Percentiles rank a stretch among this genome's conserved stretches.
Evolutionary conservation across 1,284 basidiomycete species (phyloP).

Genomic region (Heliocybe sulcata): DNA sequence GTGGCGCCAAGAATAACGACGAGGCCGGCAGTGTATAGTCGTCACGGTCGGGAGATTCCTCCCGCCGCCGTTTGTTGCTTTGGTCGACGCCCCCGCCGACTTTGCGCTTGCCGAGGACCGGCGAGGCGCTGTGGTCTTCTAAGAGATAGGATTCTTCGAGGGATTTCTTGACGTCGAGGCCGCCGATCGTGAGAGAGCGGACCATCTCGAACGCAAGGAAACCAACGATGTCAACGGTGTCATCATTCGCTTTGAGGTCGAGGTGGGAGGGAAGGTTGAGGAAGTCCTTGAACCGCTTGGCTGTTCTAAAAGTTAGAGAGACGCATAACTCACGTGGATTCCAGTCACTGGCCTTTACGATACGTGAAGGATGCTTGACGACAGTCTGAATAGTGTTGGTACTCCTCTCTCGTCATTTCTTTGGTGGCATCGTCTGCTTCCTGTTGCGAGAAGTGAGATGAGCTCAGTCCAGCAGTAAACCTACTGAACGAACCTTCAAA

Average conservation of each 20-base stretch:
- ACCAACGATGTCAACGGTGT: slow-evolving; percentile 94
- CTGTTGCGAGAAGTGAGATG: slow-evolving; percentile 26
- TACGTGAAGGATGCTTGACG: slow-evolving; percentile 97
- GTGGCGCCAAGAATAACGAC: slow-evolving; percentile 72
- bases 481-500: slow-evolving; percentile 48
- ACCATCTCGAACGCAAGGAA: slow-evolving; percentile 98
- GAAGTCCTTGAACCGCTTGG: slow-evolving; percentile 93
- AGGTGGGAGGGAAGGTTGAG: slow-evolving; percentile 86
- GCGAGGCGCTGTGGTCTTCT: slow-evolving; percentile 53
- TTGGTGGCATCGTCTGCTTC: slow-evolving; percentile 94
- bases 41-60: slow-evolving; percentile 49
- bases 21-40: slow-evolving; percentile 56
- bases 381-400: slow-evolving; percentile 96
- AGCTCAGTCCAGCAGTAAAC: too few species aligned
- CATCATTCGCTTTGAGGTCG: slow-evolving; percentile 90
- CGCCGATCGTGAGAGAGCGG: slow-evolving; percentile 83
- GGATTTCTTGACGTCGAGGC: slow-evolving; percentile 74
- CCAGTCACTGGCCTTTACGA: slow-evolving; percentile 65
- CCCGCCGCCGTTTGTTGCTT: slow-evolving; percentile 53
- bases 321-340: background rate
- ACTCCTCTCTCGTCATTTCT: slow-evolving; percentile 95
- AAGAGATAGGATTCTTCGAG: slow-evolving; percentile 67
- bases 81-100: slow-evolving; percentile 35
- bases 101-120: slow-evolving; percentile 67
- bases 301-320: slow-evolving; percentile 29